These are phyloP conservation scores for Cinnamomum micranthum DNA, from an alignment of 164 flowering plant genomes.

Conservation along the genomic window DNA sequence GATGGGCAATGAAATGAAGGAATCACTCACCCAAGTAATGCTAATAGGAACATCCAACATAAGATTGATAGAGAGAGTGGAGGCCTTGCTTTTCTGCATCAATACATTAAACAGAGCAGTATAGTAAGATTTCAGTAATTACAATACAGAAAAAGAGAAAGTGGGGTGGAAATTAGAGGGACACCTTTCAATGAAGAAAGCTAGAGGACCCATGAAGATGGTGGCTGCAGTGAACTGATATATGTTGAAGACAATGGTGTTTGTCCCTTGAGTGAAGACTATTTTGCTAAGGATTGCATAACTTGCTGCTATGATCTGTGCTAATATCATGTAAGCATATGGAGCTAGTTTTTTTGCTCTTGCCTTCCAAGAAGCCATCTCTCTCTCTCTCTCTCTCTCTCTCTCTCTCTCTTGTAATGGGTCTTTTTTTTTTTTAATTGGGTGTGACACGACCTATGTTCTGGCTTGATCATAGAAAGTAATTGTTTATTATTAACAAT, in stretches of 20 bases:
- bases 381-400: not conserved
- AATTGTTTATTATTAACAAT: no score
- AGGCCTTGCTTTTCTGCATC: conserved; percentile 16
- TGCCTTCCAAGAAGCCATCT: not conserved
- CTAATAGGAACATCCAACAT: conserved; percentile 17
- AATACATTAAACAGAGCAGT: not conserved
- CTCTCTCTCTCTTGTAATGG: not conserved
- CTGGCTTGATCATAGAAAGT: no score
- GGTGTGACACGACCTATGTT: no score
- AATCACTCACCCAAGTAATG: conserved; percentile 13
- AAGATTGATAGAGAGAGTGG: conserved; percentile 10
- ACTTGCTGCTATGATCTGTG: conserved; percentile 7
- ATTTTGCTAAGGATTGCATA: conserved; percentile 13
- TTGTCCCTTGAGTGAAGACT: conserved; percentile 12
- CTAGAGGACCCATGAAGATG: conserved; percentile 15
- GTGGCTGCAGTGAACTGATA: conserved; percentile 16
- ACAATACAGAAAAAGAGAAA: not conserved
- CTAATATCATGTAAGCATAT: conserved; percentile 7
- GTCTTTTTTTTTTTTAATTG: no score
- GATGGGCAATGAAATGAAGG: no score
- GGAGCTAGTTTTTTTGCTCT: conserved; percentile 1
- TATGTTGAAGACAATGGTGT: conserved; percentile 10
- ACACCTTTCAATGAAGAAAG: conserved; percentile 20
- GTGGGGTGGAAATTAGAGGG: not conserved
- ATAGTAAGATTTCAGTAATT: not conserved